Conservation (phyloP, 129 eudicot species). For the Lonicera japonica region DNA sequence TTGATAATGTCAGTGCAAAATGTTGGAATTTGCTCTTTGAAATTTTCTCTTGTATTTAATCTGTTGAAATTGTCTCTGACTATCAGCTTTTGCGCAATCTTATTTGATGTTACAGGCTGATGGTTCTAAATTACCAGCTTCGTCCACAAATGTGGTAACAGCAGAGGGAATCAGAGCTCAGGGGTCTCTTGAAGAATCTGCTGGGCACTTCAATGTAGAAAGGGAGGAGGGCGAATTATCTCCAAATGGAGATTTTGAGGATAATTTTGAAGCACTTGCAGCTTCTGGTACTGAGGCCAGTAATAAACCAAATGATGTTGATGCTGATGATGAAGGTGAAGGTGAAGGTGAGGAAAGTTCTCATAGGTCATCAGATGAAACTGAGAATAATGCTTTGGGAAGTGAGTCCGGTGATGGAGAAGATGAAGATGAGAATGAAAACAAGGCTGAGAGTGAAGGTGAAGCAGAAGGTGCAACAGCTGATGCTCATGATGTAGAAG, state of each 20-base stretch:
- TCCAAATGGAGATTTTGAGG: conserved; percentile 49
- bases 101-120: conserved; percentile 28
- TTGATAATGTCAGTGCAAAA: no score
- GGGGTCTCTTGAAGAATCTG: no score
- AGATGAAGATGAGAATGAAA: conserved; percentile 54
- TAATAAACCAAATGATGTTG: conserved; percentile 21
- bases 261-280: conserved; percentile 35
- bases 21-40: no score
- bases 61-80: no score
- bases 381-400: conserved; percentile 30
- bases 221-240: conserved; percentile 91
- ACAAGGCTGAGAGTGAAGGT: conserved; percentile 78
- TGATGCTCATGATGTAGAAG: conserved; percentile 43
- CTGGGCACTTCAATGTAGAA: no score
- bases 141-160: conserved; percentile 20
- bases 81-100: neutral
- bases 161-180: conserved; percentile 21
- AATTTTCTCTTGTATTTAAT: no score
- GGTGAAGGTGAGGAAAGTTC: conserved; percentile 53
- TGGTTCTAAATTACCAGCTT: conserved; percentile 23
- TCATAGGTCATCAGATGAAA: conserved; percentile 49
- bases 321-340: conserved; percentile 57
- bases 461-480: conserved; percentile 49
- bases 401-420: conserved; percentile 74
- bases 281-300: conserved; percentile 19